A percentile compares a stretch with the other conserved stretches of the same genome.
These are phyloP conservation scores for Syzygium jambos DNA, from an alignment of 345 rosid genomes.

Conservation along the genomic window DNA sequence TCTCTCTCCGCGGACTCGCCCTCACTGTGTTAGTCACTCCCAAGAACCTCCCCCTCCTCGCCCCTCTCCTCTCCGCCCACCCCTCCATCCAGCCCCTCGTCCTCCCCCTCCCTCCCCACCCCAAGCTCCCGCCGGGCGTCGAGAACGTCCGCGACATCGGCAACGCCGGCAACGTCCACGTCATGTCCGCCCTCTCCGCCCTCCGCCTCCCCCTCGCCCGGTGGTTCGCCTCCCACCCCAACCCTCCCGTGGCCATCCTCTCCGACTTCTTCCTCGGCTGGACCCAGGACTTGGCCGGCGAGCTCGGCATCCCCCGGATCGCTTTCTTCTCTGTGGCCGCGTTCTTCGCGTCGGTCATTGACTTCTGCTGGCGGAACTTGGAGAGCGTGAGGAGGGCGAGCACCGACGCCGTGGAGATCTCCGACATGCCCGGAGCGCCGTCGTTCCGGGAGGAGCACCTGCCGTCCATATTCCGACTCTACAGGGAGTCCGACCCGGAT, in stretches of 20 bases:
- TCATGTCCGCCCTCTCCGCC: conserved; percentile 32
- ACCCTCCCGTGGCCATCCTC: conserved; percentile 58
- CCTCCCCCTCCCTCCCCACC: conserved; percentile 50
- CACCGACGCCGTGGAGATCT: conserved; percentile 17
- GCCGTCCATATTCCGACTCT: conserved; percentile 30
- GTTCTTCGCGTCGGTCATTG: conserved; percentile 16
- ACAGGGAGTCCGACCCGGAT: conserved; percentile 20
- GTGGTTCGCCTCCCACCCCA: conserved; percentile 50
- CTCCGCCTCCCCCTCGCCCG: conserved; percentile 36
- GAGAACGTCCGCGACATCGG: conserved; percentile 59
- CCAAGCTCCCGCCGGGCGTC: conserved; percentile 39
- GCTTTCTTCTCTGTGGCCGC: conserved; percentile 37
- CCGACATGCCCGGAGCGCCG: conserved; percentile 40
- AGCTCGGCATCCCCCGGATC: conserved; percentile 33
- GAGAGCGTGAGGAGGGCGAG: conserved; percentile 1
- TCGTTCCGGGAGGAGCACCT: conserved; percentile 38
- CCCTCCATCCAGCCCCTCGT: conserved; percentile 29
- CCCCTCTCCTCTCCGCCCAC: conserved; percentile 34
- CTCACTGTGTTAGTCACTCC: conserved; percentile 2
- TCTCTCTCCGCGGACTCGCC: conserved; percentile 18
- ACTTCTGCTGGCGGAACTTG: conserved; percentile 19
- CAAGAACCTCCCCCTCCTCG: conserved; percentile 18
- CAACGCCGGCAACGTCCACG: conserved; percentile 28
- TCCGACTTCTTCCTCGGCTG: conserved; percentile 82
- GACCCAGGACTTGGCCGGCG: conserved; percentile 31